Conservation (phyloP, 306 rosid genomes). For the Pachyrhizus erosus region DNA sequence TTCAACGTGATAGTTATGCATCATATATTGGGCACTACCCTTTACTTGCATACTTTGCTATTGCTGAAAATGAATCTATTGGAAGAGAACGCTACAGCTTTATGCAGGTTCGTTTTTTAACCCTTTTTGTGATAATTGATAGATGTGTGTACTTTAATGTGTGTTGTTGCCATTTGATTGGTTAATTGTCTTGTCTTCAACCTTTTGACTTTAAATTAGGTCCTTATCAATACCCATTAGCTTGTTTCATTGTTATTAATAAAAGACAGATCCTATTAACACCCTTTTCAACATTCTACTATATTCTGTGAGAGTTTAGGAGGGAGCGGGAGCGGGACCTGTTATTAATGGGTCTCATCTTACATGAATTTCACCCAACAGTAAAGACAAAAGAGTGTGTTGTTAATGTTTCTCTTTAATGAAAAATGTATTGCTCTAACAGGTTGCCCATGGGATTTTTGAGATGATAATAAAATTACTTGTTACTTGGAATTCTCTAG, state of each 20-base stretch:
- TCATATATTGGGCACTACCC: slow-evolving; percentile 94
- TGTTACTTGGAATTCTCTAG: not conserved
- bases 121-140: not conserved
- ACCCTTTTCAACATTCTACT: not conserved
- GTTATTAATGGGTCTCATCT: not conserved
- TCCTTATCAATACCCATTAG: not conserved
- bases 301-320: not conserved
- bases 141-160: not conserved
- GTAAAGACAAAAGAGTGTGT: not conserved
- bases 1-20: slow-evolving; percentile 98
- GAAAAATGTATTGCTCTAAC: not conserved
- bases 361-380: not conserved
- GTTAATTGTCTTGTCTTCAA: not conserved
- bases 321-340: not conserved
- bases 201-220: not conserved
- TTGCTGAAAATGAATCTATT: slow-evolving; percentile 96
- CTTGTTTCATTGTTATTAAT: not conserved
- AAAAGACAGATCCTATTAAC: not conserved
- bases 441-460: not conserved
- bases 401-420: not conserved
- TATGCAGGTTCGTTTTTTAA: slow-evolving; percentile 69
- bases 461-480: not conserved
- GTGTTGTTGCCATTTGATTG: slow-evolving; percentile 8
- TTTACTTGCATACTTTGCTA: slow-evolving; percentile 68
- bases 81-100: slow-evolving; percentile 91